Evolutionary conservation across 2,329 filamentous ascomycete species (phyloP), one percentile per base, ranked within the genome.

Genomic region (Mycocentrospora acerina): DNA sequence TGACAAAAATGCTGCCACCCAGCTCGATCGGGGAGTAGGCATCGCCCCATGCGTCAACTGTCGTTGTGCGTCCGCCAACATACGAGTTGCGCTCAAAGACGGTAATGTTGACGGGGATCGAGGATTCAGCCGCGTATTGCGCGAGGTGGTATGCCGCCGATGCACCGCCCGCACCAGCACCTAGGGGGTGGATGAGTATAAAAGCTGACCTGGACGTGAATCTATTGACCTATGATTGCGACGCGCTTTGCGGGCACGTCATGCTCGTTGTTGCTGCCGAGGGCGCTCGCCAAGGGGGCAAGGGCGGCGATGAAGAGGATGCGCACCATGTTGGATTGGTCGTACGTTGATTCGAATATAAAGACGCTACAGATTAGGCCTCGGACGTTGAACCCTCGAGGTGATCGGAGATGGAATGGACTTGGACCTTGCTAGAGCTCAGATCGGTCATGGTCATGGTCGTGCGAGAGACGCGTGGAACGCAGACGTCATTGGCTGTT

Each of bases 1-100:
- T 67, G 29, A 97, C 88, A 62, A 97, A 98, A 55, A 97, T 95
- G 45, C 86, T 91, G 9, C 87, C 93, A 12, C 93, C 93, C 1
- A 97, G 75, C 66, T 98, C 93, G 24, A 95, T 79, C 1, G 86
- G 85, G 26, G 83, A 72, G 0, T 71, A 48, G 2, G 82, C 73
- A 53, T 91, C 77, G 48, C 80, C 77, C 62, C 86, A 91, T 2
- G 82, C 83, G 57, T 90, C 74, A 13, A 95, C 85, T 1, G 90
- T 97, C 19, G 90, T 87, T 7, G 86, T 86, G 17, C 93, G 86
- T 7, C 93, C 93, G 19, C 93, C 93, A 29, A 97, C 77, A 52
- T 83, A 88, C 22, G 73, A 66, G 12, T 81, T 82, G 53, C 84
- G 85, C 60, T 98, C 93, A 64, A 91, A 96, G 18, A 98, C 74